Evolutionary conservation across 2,329 filamentous ascomycete species (phyloP), one percentile per base, ranked within the genome.

Genomic region (Aspergillus caelatus): DNA sequence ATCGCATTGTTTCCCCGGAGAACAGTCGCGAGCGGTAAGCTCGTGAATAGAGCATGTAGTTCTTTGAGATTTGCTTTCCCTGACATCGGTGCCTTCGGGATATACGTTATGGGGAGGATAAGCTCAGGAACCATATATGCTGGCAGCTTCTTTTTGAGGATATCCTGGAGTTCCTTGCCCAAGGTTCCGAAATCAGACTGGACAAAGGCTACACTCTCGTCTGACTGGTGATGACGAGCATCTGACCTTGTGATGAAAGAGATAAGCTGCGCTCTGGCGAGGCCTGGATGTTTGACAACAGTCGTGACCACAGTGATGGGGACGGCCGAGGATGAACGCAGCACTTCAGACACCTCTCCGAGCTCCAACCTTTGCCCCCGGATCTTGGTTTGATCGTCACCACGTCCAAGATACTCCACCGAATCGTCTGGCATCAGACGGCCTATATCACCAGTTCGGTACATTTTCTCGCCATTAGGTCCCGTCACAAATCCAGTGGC

Each of bases 331-430:
- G 70, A 69, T 0, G 70, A 64, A 46, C 72, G 67, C n/a, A 77
- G 62, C 2, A 74, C 70, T 58, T 76, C 75, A 1, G 70, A 72
- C 57, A 96, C 90, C 73, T 96, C 93, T 1, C 86, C 86, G 12
- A 93, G 84, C 74, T 96, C 93, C 30, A 96, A 88, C 59, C 93
- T 83, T 69, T 94, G 91, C 0, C 93, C 93, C 45, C 92, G 86
- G 16, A 96, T 84, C 75, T 96, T 96, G 61, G 96, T 84, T 75
- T 96, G 93, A 64, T 91, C 91, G 68, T 96, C 93, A 19, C 90
- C 82, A 48, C 93, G 86, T 7, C 92, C 91, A 11, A 88, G 78
- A 43, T 94, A 92, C 8, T 92, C 79, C 4, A 96, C 82, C 0
- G 88, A 90, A 0, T 90, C 90, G 70, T 95, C 91, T 0, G 87